Percentiles rank a stretch among this genome's conserved stretches.
Conservation (phyloP, 441 rosid genomes). For the Melastoma candidum region DNA sequence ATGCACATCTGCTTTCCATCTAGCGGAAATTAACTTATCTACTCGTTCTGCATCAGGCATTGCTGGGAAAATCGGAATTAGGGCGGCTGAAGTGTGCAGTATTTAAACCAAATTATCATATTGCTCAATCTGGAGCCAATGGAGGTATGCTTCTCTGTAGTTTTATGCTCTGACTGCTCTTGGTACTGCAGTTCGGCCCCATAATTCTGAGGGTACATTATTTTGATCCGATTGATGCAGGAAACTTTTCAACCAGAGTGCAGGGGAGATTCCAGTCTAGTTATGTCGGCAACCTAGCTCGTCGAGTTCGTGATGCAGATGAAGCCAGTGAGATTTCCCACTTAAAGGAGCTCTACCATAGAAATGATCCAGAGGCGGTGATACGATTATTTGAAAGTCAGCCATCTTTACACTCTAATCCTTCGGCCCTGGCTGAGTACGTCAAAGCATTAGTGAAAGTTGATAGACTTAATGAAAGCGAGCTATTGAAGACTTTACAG, state of each 20-base stretch:
- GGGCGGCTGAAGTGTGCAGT: slow-evolving; percentile 33
- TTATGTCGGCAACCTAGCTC: slow-evolving; percentile 66
- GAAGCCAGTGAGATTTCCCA: slow-evolving; percentile 62
- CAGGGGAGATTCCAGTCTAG: slow-evolving; percentile 56
- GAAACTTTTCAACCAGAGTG: slow-evolving; percentile 24
- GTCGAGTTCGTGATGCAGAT: slow-evolving; percentile 63
- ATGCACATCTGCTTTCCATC: too few species aligned
- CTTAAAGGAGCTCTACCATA: slow-evolving; percentile 54
- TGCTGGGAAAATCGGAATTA: slow-evolving; percentile 22
- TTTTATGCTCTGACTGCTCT: too few species aligned
- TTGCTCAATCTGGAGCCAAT: slow-evolving; percentile 25
- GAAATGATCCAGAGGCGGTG: slow-evolving; percentile 81
- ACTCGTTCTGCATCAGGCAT: too few species aligned
- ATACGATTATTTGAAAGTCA: slow-evolving; percentile 74
- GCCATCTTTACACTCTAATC: slow-evolving; percentile 60
- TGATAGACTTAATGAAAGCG: slow-evolving; percentile 77
- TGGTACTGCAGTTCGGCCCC: too few species aligned
- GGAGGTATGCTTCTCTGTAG: slow-evolving; percentile 26
- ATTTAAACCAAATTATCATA: slow-evolving; percentile 29
- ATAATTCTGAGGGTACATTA: neutral
- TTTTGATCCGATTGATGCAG: slow-evolving; percentile 18
- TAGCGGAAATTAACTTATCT: neutral
- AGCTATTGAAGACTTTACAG: slow-evolving; percentile 68
- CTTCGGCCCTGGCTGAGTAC: slow-evolving; percentile 74
- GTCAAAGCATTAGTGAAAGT: slow-evolving; percentile 88